Percentiles rank a stretch among this genome's conserved stretches.
Conservation (phyloP, 345 rosid species). For the Rubroshorea leprosula region DNA sequence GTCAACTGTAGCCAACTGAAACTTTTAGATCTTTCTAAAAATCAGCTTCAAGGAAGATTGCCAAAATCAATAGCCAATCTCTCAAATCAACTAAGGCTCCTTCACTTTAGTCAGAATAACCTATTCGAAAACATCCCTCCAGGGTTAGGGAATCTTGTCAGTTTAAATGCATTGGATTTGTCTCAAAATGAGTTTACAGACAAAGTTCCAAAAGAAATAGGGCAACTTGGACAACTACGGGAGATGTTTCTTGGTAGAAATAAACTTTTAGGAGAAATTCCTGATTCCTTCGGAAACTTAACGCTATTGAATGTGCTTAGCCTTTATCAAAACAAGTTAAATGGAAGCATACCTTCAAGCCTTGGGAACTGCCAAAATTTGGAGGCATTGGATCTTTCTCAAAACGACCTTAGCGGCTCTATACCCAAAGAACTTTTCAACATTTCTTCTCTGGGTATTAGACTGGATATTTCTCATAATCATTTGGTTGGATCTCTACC, state of each 20-base stretch:
- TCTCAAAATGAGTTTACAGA: neutral
- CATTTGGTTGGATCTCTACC: too few species aligned
- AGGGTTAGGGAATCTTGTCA: constrained; percentile 16
- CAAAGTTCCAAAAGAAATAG: too few species aligned
- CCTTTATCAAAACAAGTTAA: too few species aligned
- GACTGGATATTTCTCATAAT: too few species aligned
- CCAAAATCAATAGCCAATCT: constrained; percentile 16
- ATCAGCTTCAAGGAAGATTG: constrained; percentile 17
- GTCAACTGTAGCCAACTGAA: constrained; percentile 16
- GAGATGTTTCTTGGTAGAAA: constrained; percentile 12
- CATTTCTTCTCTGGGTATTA: too few species aligned
- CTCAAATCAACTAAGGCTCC: neutral
- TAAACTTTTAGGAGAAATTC: constrained; percentile 11
- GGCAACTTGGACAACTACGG: constrained; percentile 2
- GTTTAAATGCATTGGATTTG: constrained; percentile 2
- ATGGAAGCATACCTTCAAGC: too few species aligned
- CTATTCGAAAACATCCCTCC: constrained; percentile 15
- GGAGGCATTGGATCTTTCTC: too few species aligned
- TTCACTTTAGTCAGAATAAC: neutral
- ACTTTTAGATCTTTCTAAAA: neutral
- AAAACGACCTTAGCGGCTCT: too few species aligned
- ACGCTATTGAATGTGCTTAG: too few species aligned
- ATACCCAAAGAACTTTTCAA: too few species aligned
- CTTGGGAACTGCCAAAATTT: too few species aligned
- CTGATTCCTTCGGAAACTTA: too few species aligned